Conservation (phyloP, 495 filamentous ascomycete genomes). For the Rhypophila decipiens region DNA sequence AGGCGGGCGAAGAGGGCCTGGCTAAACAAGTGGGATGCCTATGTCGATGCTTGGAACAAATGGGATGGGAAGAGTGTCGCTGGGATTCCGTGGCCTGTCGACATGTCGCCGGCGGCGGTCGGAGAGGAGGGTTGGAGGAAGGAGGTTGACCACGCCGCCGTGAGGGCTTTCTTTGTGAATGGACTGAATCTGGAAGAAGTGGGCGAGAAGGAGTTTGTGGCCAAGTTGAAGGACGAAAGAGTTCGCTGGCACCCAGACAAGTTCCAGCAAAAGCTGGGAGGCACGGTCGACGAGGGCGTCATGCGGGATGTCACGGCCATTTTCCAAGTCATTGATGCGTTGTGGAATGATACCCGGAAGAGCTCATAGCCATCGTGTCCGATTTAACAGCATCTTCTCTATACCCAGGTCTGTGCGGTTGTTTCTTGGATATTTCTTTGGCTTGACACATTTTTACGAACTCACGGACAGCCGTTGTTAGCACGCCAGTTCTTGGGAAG, state of each 20-base stretch:
- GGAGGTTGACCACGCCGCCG: conserved; percentile 21
- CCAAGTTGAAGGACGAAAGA: conserved; percentile 73
- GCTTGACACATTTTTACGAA: neutral
- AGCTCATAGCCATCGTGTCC: no score
- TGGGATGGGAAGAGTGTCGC: conserved; percentile 39
- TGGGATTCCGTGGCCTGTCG: conserved; percentile 73
- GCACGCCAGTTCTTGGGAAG: no score
- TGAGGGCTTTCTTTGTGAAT: conserved; percentile 36
- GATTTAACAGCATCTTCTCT: no score
- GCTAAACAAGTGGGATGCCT: conserved; percentile 54
- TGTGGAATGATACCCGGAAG: conserved; percentile 62
- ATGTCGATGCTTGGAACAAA: conserved; percentile 53
- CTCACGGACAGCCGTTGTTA: neutral
- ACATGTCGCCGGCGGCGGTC: conserved; percentile 43
- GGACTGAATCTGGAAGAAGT: conserved; percentile 50
- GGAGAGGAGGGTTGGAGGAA: conserved; percentile 11
- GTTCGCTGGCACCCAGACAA: conserved; percentile 98
- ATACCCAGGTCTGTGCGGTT: no score
- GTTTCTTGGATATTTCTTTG: neutral
- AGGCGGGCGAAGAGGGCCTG: conserved; percentile 30
- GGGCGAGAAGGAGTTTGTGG: conserved; percentile 49
- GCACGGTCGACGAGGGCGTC: conserved; percentile 58
- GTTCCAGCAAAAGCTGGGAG: conserved; percentile 83
- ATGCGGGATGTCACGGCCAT: conserved; percentile 74
- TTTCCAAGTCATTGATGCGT: conserved; percentile 80